These are phyloP conservation scores for Dipodascopsis tothii DNA, from an alignment of 805 yeast genomes.

Conservation along the genomic window DNA sequence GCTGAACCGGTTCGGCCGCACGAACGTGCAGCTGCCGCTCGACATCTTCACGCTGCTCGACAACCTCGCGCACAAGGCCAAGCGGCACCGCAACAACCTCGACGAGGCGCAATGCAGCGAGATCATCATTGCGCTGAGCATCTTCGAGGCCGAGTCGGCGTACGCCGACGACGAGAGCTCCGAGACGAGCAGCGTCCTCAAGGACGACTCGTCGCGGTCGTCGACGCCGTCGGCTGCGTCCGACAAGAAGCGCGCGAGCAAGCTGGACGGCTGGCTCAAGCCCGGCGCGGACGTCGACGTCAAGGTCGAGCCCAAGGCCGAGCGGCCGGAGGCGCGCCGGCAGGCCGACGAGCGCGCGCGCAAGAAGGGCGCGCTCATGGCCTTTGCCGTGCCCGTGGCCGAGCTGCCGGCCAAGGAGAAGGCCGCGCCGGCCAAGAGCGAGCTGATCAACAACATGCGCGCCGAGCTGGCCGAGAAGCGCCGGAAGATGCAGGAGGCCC, in stretches of 20 bases:
- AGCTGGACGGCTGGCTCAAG: background rate
- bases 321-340: no score
- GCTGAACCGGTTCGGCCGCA: slow-evolving; percentile 54
- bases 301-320: background rate
- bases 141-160: background rate
- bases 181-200: background rate
- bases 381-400: background rate
- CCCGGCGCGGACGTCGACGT: background rate
- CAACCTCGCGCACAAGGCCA: slow-evolving; percentile 34
- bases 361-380: background rate
- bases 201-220: background rate
- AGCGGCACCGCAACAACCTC: slow-evolving; percentile 61
- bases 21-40: slow-evolving; percentile 45
- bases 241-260: background rate
- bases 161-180: background rate
- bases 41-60: slow-evolving; percentile 48
- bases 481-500: slow-evolving; percentile 13
- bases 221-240: background rate
- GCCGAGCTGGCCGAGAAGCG: slow-evolving; percentile 22
- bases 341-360: background rate
- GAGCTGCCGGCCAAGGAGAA: background rate
- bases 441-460: slow-evolving; percentile 13
- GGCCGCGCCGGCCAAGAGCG: slow-evolving; percentile 12
- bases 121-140: slow-evolving; percentile 35
- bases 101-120: slow-evolving; percentile 58